These are phyloP conservation scores for Cicer arietinum DNA, from an alignment of 306 rosid species.

Conservation along the genomic window DNA sequence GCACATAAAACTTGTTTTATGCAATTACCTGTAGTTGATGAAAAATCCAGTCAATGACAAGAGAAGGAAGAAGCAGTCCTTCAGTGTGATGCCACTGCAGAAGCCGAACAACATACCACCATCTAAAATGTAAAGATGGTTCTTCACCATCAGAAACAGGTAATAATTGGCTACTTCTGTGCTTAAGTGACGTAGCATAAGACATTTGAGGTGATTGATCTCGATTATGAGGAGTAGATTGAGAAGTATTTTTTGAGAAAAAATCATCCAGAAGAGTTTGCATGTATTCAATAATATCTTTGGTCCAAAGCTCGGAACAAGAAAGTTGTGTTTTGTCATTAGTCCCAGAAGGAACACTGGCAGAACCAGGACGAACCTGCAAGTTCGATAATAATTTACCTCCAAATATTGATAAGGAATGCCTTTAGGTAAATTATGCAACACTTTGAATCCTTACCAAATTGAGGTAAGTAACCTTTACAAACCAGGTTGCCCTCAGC, in stretches of 20 bases:
- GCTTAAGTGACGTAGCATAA: conserved; percentile 63
- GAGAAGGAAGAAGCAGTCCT: conserved; percentile 83
- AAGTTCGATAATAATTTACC: conserved; percentile 48
- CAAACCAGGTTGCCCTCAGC: conserved; percentile 92
- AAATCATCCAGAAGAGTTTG: conserved; percentile 84
- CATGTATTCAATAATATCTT: conserved; percentile 84
- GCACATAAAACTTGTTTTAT: conserved; percentile 27
- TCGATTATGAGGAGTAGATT: conserved; percentile 57
- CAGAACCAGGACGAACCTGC: conserved; percentile 73
- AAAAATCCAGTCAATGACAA: conserved; percentile 89
- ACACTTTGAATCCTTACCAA: conserved; percentile 58
- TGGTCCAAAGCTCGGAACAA: conserved; percentile 89
- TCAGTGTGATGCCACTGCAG: conserved; percentile 94
- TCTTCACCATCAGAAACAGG: conserved; percentile 70
- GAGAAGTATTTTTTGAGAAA: conserved; percentile 65
- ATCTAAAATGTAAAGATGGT: conserved; percentile 83
- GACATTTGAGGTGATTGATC: conserved; percentile 70
- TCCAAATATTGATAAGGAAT: conserved; percentile 31
- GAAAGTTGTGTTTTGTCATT: conserved; percentile 74
- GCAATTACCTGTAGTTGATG: conserved; percentile 75
- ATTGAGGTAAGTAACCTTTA: conserved; percentile 87
- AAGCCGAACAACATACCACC: conserved; percentile 94
- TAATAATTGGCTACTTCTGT: conserved; percentile 55
- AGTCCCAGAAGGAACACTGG: conserved; percentile 65
- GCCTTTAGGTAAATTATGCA: background rate